These are phyloP conservation scores for Boletus edulis DNA, from an alignment of 768 basidiomycete species.

Conservation along the genomic window DNA sequence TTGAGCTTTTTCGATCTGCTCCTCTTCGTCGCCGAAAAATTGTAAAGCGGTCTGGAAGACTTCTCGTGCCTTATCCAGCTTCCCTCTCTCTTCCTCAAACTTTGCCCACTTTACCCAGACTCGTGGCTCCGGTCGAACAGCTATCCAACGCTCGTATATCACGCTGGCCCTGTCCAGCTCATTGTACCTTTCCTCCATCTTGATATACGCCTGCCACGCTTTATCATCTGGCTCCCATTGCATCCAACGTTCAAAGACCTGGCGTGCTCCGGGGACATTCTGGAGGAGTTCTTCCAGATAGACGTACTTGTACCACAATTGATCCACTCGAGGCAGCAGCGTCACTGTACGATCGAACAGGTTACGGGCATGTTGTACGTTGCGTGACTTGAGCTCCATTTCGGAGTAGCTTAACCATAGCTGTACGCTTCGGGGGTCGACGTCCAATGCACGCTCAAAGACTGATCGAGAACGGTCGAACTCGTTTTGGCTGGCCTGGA, in stretches of 20 bases:
- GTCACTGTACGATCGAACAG: conserved; percentile 97
- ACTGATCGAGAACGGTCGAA: conserved; percentile 93
- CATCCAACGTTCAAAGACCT: conserved; percentile 99
- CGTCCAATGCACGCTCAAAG: conserved; percentile 95
- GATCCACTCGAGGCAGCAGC: conserved; percentile 91
- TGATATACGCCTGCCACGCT: conserved; percentile 99
- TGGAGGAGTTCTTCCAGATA: conserved; percentile 96
- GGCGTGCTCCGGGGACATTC: conserved; percentile 93
- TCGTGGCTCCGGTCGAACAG: conserved; percentile 71
- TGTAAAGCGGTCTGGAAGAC: conserved; percentile 90
- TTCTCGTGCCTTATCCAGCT: conserved; percentile 71
- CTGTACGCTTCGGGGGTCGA: conserved; percentile 85
- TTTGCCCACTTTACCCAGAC: conserved; percentile 86
- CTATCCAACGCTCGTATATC: conserved; percentile 91
- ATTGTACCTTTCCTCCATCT: conserved; percentile 90
- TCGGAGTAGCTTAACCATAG: conserved; percentile 95
- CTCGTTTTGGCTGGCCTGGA: conserved; percentile 91
- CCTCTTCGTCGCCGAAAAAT: conserved; percentile 86
- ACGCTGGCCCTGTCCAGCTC: conserved; percentile 90
- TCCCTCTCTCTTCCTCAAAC: conserved; percentile 76
- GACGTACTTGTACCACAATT: conserved; percentile 99
- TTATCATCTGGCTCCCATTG: conserved; percentile 99
- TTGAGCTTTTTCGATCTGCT: conserved; percentile 86
- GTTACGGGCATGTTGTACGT: conserved; percentile 96
- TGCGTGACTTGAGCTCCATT: conserved; percentile 97